Evolutionary conservation across 192 early-diverging fungal genomes (phyloP), one percentile per base, ranked within the genome.

Genomic region (Mortierella hygrophila): DNA sequence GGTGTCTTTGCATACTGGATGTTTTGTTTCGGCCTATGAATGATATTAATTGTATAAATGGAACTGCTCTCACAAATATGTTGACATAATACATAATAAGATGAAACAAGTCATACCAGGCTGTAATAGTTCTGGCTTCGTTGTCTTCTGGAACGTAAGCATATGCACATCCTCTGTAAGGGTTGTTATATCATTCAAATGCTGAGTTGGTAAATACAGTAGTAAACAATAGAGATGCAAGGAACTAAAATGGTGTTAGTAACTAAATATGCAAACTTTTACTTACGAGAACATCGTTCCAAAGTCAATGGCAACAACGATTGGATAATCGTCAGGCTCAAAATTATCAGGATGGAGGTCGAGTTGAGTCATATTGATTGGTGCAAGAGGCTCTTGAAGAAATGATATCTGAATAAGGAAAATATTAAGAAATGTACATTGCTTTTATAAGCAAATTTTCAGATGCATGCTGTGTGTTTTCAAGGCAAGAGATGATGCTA

Each of bases 1-100:
- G 88, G 88, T 13, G 84, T 87, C 65, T 89, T 89, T 15, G 88
- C 75, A 77, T 89, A 89, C 35, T 32, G 29, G 41, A 68, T 42
- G 42, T 16, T 63, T 72, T 82, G 75, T 6, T 77, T 78, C 35
- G 76, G 76, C 82, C 82, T 83, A 75, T 37, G 37, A n/a, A 60
- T 49, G n/a, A 47, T 35, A 35, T 35, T 35, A 35, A 35, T 35
- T 35, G 35, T 35, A 35, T 35, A 35, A 35, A 35, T 35, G 35
- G 35, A 35, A 35, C 35, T 35, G 0, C 35, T 35, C 1, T 35
- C 35, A 35, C 1, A 1, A 35, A 0, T 35, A 1, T 35, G 35
- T 1, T 35, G 1, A 35, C 35, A 35, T 35, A 35, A 1, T 35
- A 35, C n/a, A n/a, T 35, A 35, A 35, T 1, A 35, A 35, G 35